Evolutionary conservation across 2,329 filamentous ascomycete genomes (phyloP).

Genomic region (Beauveria scarabaeidicola): DNA sequence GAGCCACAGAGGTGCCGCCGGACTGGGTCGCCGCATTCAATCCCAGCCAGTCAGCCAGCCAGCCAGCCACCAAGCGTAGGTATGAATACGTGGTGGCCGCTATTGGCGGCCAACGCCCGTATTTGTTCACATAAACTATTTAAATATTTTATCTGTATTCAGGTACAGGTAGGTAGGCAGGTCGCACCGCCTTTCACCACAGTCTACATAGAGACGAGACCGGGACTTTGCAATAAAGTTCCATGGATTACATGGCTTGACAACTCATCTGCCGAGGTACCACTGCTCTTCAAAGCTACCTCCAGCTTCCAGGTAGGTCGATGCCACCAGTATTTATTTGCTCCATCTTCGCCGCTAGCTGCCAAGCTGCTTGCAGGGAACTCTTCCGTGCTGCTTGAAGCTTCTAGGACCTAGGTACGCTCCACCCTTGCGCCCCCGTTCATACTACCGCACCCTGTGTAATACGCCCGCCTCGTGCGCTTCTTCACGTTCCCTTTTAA

Average conservation of each 20-base stretch:
- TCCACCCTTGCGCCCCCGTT: background rate
- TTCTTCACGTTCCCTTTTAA: background rate
- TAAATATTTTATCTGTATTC: too few relatives aligned
- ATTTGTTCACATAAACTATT: too few relatives aligned
- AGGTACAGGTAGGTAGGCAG: too few relatives aligned
- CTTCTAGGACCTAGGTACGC: background rate
- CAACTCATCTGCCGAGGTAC: too few relatives aligned
- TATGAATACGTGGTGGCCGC: background rate
- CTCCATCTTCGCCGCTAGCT: background rate
- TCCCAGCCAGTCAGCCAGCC: background rate
- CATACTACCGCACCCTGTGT: background rate
- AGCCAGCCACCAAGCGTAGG: background rate
- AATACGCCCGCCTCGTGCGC: background rate
- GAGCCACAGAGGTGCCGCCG: background rate
- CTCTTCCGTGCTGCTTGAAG: background rate
- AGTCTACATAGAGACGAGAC: background rate
- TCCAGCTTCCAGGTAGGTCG: background rate
- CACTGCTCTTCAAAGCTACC: too few relatives aligned
- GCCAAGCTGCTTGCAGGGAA: background rate
- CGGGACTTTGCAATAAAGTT: background rate
- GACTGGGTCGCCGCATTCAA: background rate
- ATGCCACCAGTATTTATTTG: background rate
- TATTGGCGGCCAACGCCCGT: background rate
- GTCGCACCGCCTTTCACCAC: too few relatives aligned
- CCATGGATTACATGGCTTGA: too few relatives aligned